Conservation (phyloP, 1,284 basidiomycete genomes). For the Leccinum solheimii region DNA sequence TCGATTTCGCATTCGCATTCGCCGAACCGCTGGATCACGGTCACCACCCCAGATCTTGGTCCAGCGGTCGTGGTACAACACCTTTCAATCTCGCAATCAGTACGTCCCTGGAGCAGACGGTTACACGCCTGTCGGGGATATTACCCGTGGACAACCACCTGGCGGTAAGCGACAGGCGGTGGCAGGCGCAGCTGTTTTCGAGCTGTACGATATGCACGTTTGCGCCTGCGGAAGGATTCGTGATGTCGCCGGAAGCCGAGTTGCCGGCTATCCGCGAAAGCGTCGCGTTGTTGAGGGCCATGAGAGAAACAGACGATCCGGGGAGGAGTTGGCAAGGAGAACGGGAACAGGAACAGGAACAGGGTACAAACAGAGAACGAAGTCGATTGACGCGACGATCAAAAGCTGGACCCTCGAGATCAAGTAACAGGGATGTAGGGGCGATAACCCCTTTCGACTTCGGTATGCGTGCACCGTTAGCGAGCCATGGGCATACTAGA, state of each 20-base stretch:
- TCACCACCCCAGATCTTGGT: neutral
- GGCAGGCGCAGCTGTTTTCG: constrained; percentile 59
- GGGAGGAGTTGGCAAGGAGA: neutral
- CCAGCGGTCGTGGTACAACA: neutral
- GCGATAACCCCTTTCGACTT: neutral
- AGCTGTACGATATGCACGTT: constrained; percentile 58
- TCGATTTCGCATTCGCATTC: constrained; percentile 16
- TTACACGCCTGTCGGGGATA: constrained; percentile 47
- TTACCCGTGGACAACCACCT: constrained; percentile 48
- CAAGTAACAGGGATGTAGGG: constrained; percentile 4
- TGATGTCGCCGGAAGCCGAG: constrained; percentile 8
- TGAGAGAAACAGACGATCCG: constrained; percentile 13
- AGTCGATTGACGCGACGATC: neutral
- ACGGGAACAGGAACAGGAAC: neutral
- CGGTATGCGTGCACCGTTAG: neutral
- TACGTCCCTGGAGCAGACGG: constrained; percentile 42
- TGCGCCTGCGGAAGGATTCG: constrained; percentile 27
- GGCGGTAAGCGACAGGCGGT: constrained; percentile 46
- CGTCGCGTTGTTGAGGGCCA: constrained; percentile 19
- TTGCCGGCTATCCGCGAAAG: constrained; percentile 12
- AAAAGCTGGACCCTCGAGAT: neutral
- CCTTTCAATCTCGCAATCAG: constrained; percentile 20
- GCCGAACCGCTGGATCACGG: neutral
- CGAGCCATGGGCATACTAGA: neutral
- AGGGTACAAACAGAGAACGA: neutral